Conservation (phyloP, 1,284 basidiomycete genomes). For the Trichosporon sp. region DNA sequence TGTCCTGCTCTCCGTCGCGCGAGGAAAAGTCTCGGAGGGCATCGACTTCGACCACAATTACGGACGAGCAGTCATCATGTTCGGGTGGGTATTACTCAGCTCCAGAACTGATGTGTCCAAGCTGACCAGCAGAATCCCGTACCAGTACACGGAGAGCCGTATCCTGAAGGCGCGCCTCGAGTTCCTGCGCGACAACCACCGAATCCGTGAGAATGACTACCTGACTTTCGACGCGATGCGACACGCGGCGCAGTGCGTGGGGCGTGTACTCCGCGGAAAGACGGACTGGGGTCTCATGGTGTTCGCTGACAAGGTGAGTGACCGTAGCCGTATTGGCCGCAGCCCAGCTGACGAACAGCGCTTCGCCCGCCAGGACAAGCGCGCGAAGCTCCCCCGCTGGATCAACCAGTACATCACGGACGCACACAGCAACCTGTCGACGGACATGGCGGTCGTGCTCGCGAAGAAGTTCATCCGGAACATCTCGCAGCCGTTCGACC, state of each 20-base stretch:
- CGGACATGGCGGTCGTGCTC: conserved; percentile 94
- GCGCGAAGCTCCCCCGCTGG: conserved; percentile 95
- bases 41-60: conserved; percentile 99
- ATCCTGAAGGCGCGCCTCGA: conserved; percentile 96
- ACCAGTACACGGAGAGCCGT: conserved; percentile 97
- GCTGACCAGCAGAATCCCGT: conserved; percentile 68
- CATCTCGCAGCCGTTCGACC: conserved; percentile 94
- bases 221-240: conserved; percentile 99
- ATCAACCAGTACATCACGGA: conserved; percentile 99
- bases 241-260: conserved; percentile 98
- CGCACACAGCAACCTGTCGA: conserved; percentile 92
- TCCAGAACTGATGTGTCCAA: too few relatives aligned
- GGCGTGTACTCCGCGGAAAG: conserved; percentile 94
- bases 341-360: conserved; percentile 57
- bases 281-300: conserved; percentile 99
- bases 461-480: conserved; percentile 96
- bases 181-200: conserved; percentile 96
- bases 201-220: conserved; percentile 97
- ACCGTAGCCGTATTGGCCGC: neutral
- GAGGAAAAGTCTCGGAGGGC: conserved; percentile 98
- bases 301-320: conserved; percentile 88
- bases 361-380: conserved; percentile 93
- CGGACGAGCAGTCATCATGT: conserved; percentile 99
- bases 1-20: conserved; percentile 90
- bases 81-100: conserved; percentile 62